These are phyloP conservation scores for Penicillium robsamsonii DNA, from an alignment of 495 filamentous ascomycete species.

Conservation along the genomic window DNA sequence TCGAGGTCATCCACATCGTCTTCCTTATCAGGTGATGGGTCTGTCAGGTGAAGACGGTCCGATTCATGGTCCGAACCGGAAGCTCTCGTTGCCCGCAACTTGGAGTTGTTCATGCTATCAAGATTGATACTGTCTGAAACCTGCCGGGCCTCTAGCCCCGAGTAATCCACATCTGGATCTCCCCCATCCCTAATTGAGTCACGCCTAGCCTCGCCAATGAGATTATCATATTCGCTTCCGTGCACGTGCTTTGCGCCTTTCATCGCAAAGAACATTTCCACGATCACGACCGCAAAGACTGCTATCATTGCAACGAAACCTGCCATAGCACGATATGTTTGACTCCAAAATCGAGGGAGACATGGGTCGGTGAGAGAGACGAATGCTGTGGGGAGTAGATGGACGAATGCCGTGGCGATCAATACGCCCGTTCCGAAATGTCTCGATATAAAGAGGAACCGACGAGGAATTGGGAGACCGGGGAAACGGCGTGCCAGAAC, in stretches of 20 bases:
- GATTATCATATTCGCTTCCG: slow-evolving; percentile 45
- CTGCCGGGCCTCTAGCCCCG: slow-evolving; percentile 22
- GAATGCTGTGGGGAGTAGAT: slow-evolving; percentile 80
- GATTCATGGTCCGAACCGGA: slow-evolving; percentile 18
- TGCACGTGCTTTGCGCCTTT: slow-evolving; percentile 53
- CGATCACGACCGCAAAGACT: slow-evolving; percentile 67
- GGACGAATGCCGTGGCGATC: slow-evolving; percentile 87
- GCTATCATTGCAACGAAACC: slow-evolving; percentile 76
- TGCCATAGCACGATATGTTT: slow-evolving; percentile 70
- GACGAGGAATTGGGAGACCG: slow-evolving; percentile 45
- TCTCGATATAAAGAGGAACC: slow-evolving; percentile 69
- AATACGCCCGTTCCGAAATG: slow-evolving; percentile 87
- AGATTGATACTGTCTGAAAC: slow-evolving; percentile 25
- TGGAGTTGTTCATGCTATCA: slow-evolving; percentile 20
- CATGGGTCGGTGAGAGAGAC: slow-evolving; percentile 76
- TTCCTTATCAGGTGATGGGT: slow-evolving; percentile 20
- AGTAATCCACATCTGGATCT: slow-evolving; percentile 21
- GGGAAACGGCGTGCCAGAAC: slow-evolving; percentile 53
- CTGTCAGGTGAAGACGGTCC: slow-evolving; percentile 2
- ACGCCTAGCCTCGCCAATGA: slow-evolving; percentile 35
- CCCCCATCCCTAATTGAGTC: slow-evolving; percentile 23
- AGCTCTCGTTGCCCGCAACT: slow-evolving; percentile 5
- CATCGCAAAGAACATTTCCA: slow-evolving; percentile 74
- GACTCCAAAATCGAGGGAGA: slow-evolving; percentile 70
- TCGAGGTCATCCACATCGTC: slow-evolving; percentile 33